phyloP scores from a whole-genome alignment of 371 early-diverging fungal genomes.

The Polyrhizophydium stewartii region DNA sequence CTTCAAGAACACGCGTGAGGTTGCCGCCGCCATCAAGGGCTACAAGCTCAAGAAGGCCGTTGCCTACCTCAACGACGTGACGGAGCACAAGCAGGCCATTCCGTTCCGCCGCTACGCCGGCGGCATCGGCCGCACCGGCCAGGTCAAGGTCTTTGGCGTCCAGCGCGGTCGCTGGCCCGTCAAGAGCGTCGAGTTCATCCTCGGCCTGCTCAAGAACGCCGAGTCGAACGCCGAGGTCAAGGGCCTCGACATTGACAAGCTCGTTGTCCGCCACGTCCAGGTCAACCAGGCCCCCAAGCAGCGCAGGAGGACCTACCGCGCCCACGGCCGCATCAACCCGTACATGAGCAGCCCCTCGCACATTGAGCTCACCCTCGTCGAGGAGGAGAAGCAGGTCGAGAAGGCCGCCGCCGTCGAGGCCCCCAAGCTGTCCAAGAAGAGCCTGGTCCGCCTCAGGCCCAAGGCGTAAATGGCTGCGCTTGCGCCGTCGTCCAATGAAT shows the following conservation, averaged over 20 bases:
- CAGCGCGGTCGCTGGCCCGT: slow-evolving; percentile 99
- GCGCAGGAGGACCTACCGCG: slow-evolving; percentile 97
- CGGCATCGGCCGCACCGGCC: slow-evolving; percentile 96
- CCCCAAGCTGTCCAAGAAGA: slow-evolving; percentile 37
- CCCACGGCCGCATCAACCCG: slow-evolving; percentile 97
- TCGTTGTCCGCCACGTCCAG: slow-evolving; percentile 92
- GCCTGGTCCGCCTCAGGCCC: slow-evolving; percentile 11
- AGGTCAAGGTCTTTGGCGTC: slow-evolving; percentile 93
- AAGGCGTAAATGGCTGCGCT: background rate
- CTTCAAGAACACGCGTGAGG: slow-evolving; percentile 97
- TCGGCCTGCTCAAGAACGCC: slow-evolving; percentile 95
- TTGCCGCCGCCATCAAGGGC: slow-evolving; percentile 93
- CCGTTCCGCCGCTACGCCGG: slow-evolving; percentile 98
- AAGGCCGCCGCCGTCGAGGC: slow-evolving; percentile 57
- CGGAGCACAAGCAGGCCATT: slow-evolving; percentile 95
- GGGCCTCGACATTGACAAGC: slow-evolving; percentile 81
- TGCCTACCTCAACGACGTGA: slow-evolving; percentile 92
- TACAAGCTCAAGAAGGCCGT: slow-evolving; percentile 93
- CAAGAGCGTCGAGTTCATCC: slow-evolving; percentile 92
- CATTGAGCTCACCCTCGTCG: slow-evolving; percentile 89
- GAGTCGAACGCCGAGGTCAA: slow-evolving; percentile 96
- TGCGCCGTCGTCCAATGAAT: no score
- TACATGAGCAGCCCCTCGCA: slow-evolving; percentile 98
- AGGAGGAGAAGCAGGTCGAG: slow-evolving; percentile 73
- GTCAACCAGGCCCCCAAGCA: slow-evolving; percentile 99